Percentiles rank a stretch among this genome's conserved stretches.
Evolutionary conservation across 2,329 filamentous ascomycete genomes (phyloP).

Genomic region (Zymoseptoria tritici): DNA sequence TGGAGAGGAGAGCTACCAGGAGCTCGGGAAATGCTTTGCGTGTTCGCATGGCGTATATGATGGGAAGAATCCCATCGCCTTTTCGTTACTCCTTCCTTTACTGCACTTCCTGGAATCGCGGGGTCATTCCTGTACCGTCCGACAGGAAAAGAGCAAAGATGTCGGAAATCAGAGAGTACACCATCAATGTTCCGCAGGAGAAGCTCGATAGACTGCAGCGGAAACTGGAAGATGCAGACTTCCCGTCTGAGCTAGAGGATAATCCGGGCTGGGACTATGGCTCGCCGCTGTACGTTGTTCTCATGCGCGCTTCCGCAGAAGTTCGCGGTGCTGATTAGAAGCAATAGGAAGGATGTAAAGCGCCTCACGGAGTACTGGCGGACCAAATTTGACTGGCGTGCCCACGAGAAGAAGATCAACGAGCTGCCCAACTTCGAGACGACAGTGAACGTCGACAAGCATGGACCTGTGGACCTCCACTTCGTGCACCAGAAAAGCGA

Average conservation of each 20-base stretch:
- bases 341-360: conserved; percentile 45
- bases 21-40: no score
- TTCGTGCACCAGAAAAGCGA: conserved; percentile 54
- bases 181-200: conserved; percentile 9
- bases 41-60: no score
- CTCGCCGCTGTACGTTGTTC: conserved; percentile 40
- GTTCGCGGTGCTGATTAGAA: not conserved
- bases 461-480: conserved; percentile 54
- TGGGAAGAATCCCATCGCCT: no score
- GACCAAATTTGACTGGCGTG: conserved; percentile 53
- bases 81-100: no score
- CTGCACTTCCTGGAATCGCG: no score
- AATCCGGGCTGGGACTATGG: conserved; percentile 49
- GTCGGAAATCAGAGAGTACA: conserved; percentile 11
- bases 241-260: conserved; percentile 24
- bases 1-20: no score
- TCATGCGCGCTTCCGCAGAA: not conserved
- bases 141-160: conserved; percentile 4
- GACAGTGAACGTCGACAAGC: conserved; percentile 49
- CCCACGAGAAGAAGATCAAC: conserved; percentile 53
- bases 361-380: conserved; percentile 53
- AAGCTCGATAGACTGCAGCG: conserved; percentile 9
- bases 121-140: no score
- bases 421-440: conserved; percentile 53
- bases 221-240: conserved; percentile 10